A percentile compares a stretch with the other conserved stretches of the same genome.
Conservation (phyloP, 139 green algal species). For the Chlamydomonas sp. region DNA sequence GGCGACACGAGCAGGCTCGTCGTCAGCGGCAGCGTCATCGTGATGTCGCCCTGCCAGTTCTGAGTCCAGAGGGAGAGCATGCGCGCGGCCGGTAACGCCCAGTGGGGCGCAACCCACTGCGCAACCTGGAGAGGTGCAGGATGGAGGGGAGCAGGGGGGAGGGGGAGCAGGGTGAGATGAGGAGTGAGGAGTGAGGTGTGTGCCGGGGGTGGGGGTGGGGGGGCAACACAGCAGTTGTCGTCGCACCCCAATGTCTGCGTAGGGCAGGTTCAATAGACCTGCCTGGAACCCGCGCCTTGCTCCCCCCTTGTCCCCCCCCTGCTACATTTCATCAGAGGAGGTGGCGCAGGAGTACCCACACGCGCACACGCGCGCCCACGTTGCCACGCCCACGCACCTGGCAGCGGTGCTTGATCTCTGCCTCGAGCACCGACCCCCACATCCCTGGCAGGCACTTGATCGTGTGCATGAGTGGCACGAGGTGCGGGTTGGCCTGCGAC, state of each 20-base stretch:
- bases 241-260: too few species aligned
- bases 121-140: conserved; percentile 47
- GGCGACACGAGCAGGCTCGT: not conserved
- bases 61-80: conserved; percentile 74
- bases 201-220: too few species aligned
- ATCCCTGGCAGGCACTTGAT: conserved; percentile 9
- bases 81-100: conserved; percentile 44
- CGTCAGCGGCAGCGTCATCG: conserved; percentile 65
- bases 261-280: too few species aligned
- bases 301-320: too few species aligned
- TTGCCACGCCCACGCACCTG: conserved; percentile 18
- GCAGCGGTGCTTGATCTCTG: conserved; percentile 83
- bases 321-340: too few species aligned
- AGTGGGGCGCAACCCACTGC: conserved; percentile 61
- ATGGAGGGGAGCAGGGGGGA: not conserved
- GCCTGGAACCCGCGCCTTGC: too few species aligned
- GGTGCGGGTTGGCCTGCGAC: conserved; percentile 81
- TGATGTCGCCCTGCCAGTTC: conserved; percentile 90
- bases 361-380: too few species aligned
- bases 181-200: not conserved
- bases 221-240: too few species aligned
- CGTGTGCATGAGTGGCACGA: conserved; percentile 73
- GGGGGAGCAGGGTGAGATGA: not conserved
- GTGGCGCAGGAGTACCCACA: too few species aligned
- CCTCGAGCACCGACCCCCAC: conserved; percentile 64